Evolutionary conservation across 2,329 filamentous ascomycete genomes (phyloP), one percentile per base, ranked within the genome.

Genomic region (Eurotiales sp.): DNA sequence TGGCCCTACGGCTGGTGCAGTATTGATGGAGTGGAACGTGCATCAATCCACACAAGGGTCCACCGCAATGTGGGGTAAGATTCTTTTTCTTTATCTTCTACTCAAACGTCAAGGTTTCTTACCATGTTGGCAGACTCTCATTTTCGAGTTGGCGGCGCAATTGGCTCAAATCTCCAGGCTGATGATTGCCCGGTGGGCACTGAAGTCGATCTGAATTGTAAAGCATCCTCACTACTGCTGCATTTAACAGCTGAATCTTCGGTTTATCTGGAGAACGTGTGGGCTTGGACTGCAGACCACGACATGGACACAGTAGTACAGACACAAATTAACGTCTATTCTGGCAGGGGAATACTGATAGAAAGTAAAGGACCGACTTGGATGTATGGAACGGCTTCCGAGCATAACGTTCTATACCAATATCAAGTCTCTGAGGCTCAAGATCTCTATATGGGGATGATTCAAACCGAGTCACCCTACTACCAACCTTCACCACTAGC

Each of bases 401-500:
- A 89, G 69, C 86, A 88, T 66, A 77, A 77, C 44, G 75, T 79
- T 1, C 68, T 86, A n/a, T 90, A 88, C 74, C 83, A 88, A 64
- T 88, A 88, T 41, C 81, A 87, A 59, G 71, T 88, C 46, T 69
- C 74, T 58, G 72, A 76, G 45, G 83, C 85, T 4, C 73, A 75
- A 41, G 78, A 87, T 45, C 40, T 64, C 6, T 30, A 50, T 11
- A 45, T 59, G 25, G 83, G 82, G 15, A 77, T 83, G 59, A 79
- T 84, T 43, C 85, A 89, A 63, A 84, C 84, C 45, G 85, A 88
- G 66, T 84, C 85, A 4, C 80, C 85, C 0, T 89, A 89, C 69
- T 87, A 12, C 23, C 46, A 49, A 17, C 46, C 46, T 5, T 6
- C 3, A 3, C 46, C 46, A 4, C 6, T n/a, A 17, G 37, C 46